Percentiles rank a stretch among this genome's conserved stretches.
Conservation (phyloP, 1,284 basidiomycete genomes). For the Pascua guehoae region DNA sequence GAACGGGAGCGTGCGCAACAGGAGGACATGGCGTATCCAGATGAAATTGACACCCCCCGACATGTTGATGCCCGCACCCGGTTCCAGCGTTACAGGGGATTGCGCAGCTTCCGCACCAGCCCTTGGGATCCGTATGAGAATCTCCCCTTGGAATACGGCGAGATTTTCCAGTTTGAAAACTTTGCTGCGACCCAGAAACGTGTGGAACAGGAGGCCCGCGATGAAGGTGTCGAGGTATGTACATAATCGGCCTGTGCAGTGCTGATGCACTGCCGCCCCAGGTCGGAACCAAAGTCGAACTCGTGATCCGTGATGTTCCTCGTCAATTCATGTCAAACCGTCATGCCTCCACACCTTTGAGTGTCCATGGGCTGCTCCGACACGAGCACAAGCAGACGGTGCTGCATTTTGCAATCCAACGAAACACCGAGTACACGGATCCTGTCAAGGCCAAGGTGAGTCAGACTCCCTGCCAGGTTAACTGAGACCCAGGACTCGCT, state of each 20-base stretch:
- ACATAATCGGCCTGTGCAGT: neutral
- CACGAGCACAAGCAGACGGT: conserved; percentile 97
- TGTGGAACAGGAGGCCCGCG: conserved; percentile 63
- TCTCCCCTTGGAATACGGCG: conserved; percentile 85
- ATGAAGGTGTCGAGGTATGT: conserved; percentile 66
- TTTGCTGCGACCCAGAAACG: conserved; percentile 79
- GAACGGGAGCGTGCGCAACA: conserved; percentile 58
- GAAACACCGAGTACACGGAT: conserved; percentile 91
- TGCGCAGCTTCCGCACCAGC: conserved; percentile 89
- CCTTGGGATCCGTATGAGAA: conserved; percentile 98
- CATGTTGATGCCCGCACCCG: conserved; percentile 79
- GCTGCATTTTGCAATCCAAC: conserved; percentile 85
- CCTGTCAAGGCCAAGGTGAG: conserved; percentile 84
- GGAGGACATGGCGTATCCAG: conserved; percentile 82
- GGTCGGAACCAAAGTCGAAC: conserved; percentile 74
- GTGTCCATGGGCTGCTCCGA: conserved; percentile 78
- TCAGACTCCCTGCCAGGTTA: neutral
- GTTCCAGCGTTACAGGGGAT: conserved; percentile 87
- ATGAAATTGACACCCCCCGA: conserved; percentile 95
- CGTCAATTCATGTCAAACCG: conserved; percentile 43
- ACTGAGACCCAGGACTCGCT: conserved; percentile 66
- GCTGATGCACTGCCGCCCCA: conserved; percentile 37
- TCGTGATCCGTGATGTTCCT: conserved; percentile 71
- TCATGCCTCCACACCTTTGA: conserved; percentile 55
- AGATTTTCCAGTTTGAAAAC: conserved; percentile 96